Conservation (phyloP, 305 asterid genomes). For the Plantago coronopus region DNA sequence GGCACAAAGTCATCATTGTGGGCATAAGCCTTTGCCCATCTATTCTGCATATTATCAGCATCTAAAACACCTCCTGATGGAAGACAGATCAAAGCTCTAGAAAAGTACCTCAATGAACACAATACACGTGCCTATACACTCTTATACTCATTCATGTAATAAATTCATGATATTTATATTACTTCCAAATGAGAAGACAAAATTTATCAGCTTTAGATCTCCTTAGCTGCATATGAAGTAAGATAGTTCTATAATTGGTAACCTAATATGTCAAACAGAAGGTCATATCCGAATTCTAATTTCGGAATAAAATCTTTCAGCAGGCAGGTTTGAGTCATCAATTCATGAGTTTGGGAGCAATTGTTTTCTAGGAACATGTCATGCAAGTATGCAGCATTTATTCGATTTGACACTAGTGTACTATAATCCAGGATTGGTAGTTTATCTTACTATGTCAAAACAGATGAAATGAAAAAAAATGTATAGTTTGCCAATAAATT, state of each 20-base stretch:
- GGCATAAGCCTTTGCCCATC: too few species aligned
- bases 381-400: not conserved
- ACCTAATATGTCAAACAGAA: not conserved
- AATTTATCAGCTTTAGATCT: too few species aligned
- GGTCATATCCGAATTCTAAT: not conserved
- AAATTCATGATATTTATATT: too few species aligned
- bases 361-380: not conserved
- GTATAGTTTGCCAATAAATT: not conserved
- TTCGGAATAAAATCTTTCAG: not conserved
- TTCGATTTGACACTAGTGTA: not conserved
- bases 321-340: not conserved
- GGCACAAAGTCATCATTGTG: too few species aligned
- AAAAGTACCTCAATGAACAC: not conserved
- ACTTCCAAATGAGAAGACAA: too few species aligned
- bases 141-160: too few species aligned
- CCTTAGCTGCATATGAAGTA: not conserved
- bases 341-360: not conserved
- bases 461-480: not conserved
- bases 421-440: too few species aligned
- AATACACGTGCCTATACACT: not conserved
- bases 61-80: not conserved
- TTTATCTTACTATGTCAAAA: not conserved
- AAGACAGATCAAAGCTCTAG: not conserved
- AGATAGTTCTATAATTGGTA: not conserved
- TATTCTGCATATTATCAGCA: too few species aligned